A percentile compares a stretch with the other conserved stretches of the same genome.
Evolutionary conservation across 805 yeast species (phyloP).

Genomic region (Metahyphopichia silvanorum): DNA sequence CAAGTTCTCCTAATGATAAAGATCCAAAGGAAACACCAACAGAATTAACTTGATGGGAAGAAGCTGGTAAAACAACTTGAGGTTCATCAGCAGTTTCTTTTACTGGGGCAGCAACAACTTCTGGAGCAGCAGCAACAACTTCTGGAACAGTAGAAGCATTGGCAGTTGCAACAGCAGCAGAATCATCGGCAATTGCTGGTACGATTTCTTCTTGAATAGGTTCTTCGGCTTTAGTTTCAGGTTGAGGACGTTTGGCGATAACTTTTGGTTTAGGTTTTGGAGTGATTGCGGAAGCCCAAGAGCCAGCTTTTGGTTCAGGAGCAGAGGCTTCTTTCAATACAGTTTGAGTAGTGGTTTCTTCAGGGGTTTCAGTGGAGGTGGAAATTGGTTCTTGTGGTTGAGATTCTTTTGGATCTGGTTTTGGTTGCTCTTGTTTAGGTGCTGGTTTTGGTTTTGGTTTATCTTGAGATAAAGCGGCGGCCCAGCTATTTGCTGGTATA

Average conservation of each 20-base stretch:
- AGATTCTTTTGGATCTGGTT: conserved; percentile 5
- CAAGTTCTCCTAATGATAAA: conserved; percentile 46
- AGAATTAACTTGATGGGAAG: conserved; percentile 42
- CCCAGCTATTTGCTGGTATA: conserved; percentile 37
- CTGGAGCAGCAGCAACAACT: conserved; percentile 44
- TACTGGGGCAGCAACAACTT: conserved; percentile 13
- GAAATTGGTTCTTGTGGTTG: conserved; percentile 4
- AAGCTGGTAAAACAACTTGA: conserved; percentile 50
- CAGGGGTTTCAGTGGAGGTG: conserved; percentile 12
- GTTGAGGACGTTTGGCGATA: conserved; percentile 21
- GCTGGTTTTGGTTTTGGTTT: conserved; percentile 27
- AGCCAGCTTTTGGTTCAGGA: conserved; percentile 48
- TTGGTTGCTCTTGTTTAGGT: conserved; percentile 5
- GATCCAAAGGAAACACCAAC: conserved; percentile 67
- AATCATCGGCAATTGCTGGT: conserved; percentile 77
- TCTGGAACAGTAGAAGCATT: conserved; percentile 40
- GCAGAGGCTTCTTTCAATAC: conserved; percentile 35
- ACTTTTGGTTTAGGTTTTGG: conserved; percentile 46
- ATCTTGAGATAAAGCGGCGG: conserved; percentile 39
- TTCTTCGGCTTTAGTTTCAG: conserved; percentile 19
- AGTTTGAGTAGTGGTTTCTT: conserved; percentile 16
- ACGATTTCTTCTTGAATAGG: conserved; percentile 38
- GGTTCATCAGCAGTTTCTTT: conserved; percentile 33
- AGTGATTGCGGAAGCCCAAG: conserved; percentile 71
- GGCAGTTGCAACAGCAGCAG: conserved; percentile 4